A percentile compares a stretch with the other conserved stretches of the same genome.
Conservation (phyloP, 805 yeast genomes). For the Yarrowia sp. region DNA sequence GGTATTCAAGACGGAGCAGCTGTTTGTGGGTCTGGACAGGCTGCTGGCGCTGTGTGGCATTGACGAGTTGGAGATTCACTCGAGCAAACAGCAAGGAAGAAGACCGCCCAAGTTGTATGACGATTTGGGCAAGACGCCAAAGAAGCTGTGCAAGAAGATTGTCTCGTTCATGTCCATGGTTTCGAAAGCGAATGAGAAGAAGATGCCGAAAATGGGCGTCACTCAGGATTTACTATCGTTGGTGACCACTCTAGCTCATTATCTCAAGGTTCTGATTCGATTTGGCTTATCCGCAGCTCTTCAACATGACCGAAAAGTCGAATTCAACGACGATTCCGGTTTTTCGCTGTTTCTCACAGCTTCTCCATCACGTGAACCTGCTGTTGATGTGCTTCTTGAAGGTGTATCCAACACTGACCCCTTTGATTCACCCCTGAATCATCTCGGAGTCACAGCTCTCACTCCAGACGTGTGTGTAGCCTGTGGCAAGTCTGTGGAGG, state of each 20-base stretch:
- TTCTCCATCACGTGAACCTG: not conserved
- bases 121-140: constrained; percentile 56
- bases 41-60: constrained; percentile 38
- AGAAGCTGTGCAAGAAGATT: constrained; percentile 82
- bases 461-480: constrained; percentile 71
- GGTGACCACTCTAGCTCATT: constrained; percentile 90
- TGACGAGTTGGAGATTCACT: constrained; percentile 27
- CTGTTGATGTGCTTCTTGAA: constrained; percentile 3
- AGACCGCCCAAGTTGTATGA: constrained; percentile 27
- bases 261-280: constrained; percentile 78
- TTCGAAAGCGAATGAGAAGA: constrained; percentile 51
- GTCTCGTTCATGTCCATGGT: constrained; percentile 85
- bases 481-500: constrained; percentile 80
- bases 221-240: constrained; percentile 58
- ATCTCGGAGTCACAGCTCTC: constrained; percentile 36
- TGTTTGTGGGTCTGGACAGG: constrained; percentile 72
- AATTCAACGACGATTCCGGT: constrained; percentile 41
- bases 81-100: not conserved
- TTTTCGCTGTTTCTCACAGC: not conserved
- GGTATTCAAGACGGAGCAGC: constrained; percentile 67
- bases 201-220: constrained; percentile 32
- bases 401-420: constrained; percentile 5
- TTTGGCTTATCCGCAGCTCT: constrained; percentile 76
- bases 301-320: constrained; percentile 38
- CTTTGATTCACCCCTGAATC: constrained; percentile 36